Conservation (phyloP, 2,329 filamentous ascomycete species). For the Tolypocladium nubicola region DNA sequence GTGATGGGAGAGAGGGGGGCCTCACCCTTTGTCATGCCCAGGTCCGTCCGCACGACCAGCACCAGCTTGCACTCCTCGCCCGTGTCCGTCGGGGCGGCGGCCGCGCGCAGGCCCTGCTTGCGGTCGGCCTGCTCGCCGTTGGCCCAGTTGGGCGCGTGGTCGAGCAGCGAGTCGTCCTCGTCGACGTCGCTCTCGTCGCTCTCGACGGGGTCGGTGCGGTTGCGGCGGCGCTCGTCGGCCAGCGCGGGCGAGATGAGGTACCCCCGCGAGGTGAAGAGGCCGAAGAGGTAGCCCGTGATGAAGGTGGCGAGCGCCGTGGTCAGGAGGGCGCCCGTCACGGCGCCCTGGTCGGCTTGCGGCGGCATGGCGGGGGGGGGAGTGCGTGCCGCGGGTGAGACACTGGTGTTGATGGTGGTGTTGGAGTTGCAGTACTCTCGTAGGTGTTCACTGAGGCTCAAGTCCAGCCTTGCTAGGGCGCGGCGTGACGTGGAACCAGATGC, state of each 20-base stretch:
- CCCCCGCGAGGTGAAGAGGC: conserved; percentile 57
- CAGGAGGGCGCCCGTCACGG: conserved; percentile 50
- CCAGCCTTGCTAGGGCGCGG: not conserved
- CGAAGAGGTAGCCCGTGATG: conserved; percentile 70
- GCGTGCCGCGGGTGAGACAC: not conserved
- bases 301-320: conserved; percentile 65
- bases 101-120: conserved; percentile 41
- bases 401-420: not conserved
- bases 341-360: conserved; percentile 21
- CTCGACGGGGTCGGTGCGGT: conserved; percentile 50
- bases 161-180: conserved; percentile 46
- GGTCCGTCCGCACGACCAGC: conserved; percentile 80
- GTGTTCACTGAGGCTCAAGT: not conserved
- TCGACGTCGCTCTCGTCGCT: conserved; percentile 60
- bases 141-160: conserved; percentile 58
- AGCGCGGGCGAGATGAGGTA: conserved; percentile 48
- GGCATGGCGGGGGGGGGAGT: conserved; percentile 12
- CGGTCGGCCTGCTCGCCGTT: conserved; percentile 50
- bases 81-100: conserved; percentile 8
- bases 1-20: not conserved
- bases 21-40: conserved; percentile 95
- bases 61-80: conserved; percentile 90
- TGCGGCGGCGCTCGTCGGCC: conserved; percentile 43
- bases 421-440: not conserved
- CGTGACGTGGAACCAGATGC: not conserved